These are phyloP conservation scores for Boletus eberwhitei DNA, from an alignment of 768 basidiomycete species.

Conservation along the genomic window DNA sequence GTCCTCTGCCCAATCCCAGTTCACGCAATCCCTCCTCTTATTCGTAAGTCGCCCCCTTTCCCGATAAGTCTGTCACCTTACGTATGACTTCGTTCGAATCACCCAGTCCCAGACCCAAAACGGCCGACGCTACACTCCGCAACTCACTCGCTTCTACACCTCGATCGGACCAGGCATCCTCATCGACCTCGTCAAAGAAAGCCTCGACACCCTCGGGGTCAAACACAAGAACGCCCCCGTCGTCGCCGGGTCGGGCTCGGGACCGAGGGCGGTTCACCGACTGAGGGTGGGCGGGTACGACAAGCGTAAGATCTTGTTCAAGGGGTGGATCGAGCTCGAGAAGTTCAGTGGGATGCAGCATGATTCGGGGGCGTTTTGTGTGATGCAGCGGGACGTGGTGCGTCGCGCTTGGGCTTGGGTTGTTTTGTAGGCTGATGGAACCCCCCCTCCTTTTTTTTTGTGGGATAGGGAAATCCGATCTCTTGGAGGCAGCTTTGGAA, in stretches of 20 bases:
- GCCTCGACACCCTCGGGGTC: constrained; percentile 46
- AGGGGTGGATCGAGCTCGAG: constrained; percentile 76
- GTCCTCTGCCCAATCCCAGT: constrained; percentile 63
- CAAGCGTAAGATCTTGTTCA: constrained; percentile 57
- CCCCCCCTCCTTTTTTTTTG: background rate
- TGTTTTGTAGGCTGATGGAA: background rate
- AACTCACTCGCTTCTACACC: constrained; percentile 81
- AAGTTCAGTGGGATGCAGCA: constrained; percentile 49
- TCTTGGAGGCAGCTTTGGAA: constrained; percentile 80
- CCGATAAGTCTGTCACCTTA: background rate
- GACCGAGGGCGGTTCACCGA: constrained; percentile 24
- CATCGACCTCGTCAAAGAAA: constrained; percentile 50
- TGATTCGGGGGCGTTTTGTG: constrained; percentile 56
- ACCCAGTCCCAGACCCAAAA: constrained; percentile 77
- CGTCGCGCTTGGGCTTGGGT: constrained; percentile 18
- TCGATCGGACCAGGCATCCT: constrained; percentile 51
- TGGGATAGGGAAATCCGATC: constrained; percentile 64
- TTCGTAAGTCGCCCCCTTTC: constrained; percentile 52
- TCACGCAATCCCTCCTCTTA: constrained; percentile 75
- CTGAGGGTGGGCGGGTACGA: constrained; percentile 72
- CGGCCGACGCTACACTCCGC: constrained; percentile 68
- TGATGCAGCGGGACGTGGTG: constrained; percentile 70
- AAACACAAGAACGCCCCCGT: constrained; percentile 45
- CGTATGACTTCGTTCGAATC: too few species aligned
- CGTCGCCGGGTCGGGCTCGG: constrained; percentile 4